Conservation (phyloP, 257 asterid species). For the Scutellaria baicalensis region DNA sequence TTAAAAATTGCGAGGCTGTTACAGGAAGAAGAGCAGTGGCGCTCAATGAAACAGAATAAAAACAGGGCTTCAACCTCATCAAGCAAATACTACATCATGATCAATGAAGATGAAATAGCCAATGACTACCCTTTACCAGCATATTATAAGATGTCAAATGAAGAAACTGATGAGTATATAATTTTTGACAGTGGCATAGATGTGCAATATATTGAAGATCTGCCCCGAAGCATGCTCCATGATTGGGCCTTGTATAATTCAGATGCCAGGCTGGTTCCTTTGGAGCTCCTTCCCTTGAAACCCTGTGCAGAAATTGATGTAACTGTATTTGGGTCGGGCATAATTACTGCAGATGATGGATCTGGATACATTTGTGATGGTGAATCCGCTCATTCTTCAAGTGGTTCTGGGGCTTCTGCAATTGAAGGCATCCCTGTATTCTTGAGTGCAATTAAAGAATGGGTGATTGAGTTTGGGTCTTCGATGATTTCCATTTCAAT, state of each 20-base stretch:
- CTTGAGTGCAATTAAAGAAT: constrained; percentile 88
- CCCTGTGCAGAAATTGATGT: constrained; percentile 94
- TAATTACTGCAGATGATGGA: constrained; percentile 82
- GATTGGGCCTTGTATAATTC: constrained; percentile 94
- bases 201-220: constrained; percentile 45
- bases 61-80: constrained; percentile 42
- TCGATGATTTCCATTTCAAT: constrained; percentile 71
- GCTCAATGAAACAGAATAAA: constrained; percentile 68
- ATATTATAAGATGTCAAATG: constrained; percentile 58
- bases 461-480: constrained; percentile 93
- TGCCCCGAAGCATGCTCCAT: constrained; percentile 80
- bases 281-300: constrained; percentile 90
- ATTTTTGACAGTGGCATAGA: constrained; percentile 46
- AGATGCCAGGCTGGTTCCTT: constrained; percentile 78
- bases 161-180: constrained; percentile 84
- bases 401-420: constrained; percentile 43
- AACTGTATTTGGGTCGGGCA: constrained; percentile 84
- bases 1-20: constrained; percentile 65
- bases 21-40: constrained; percentile 84
- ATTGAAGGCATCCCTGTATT: constrained; percentile 73
- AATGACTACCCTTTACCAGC: constrained; percentile 94
- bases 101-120: constrained; percentile 96
- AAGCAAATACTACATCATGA: constrained; percentile 70
- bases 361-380: constrained; percentile 75
- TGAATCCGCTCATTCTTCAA: constrained; percentile 51